Conservation (phyloP, 2,329 filamentous ascomycete species). For the Amylocarpus encephaloides region DNA sequence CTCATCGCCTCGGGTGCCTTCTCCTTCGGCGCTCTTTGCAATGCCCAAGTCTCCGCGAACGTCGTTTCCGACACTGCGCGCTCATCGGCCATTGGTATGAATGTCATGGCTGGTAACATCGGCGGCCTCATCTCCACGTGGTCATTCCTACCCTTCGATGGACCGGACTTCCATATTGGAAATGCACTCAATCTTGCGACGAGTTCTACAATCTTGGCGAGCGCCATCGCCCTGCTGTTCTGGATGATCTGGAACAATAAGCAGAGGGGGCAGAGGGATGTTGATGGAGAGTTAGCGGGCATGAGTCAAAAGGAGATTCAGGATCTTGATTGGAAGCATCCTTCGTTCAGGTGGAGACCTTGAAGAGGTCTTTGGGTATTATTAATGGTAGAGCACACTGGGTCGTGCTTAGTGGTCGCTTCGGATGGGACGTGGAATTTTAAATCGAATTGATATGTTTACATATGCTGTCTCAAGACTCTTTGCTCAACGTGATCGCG, state of each 20-base stretch:
- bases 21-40: constrained; percentile 56
- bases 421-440: no score
- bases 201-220: constrained; percentile 47
- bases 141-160: constrained; percentile 58
- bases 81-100: constrained; percentile 58
- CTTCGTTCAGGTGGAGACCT: constrained; percentile 56
- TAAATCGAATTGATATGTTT: no score
- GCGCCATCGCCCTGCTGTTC: constrained; percentile 41
- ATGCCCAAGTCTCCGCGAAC: constrained; percentile 63
- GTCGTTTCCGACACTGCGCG: constrained; percentile 66
- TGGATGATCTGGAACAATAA: constrained; percentile 62
- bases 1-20: constrained; percentile 60
- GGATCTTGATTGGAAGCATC: constrained; percentile 61
- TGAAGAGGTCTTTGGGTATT: constrained; percentile 4
- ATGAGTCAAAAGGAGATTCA: constrained; percentile 47
- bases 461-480: no score
- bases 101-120: constrained; percentile 68
- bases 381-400: no score
- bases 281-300: constrained; percentile 50
- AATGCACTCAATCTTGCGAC: constrained; percentile 66
- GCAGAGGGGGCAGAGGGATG: constrained; percentile 46
- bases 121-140: constrained; percentile 62
- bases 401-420: no score
- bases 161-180: constrained; percentile 61
- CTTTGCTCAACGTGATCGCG: no score